Base-by-base conservation (phyloP, 2,329 filamentous ascomycete species). In the Fusarium hainanense region DNA sequence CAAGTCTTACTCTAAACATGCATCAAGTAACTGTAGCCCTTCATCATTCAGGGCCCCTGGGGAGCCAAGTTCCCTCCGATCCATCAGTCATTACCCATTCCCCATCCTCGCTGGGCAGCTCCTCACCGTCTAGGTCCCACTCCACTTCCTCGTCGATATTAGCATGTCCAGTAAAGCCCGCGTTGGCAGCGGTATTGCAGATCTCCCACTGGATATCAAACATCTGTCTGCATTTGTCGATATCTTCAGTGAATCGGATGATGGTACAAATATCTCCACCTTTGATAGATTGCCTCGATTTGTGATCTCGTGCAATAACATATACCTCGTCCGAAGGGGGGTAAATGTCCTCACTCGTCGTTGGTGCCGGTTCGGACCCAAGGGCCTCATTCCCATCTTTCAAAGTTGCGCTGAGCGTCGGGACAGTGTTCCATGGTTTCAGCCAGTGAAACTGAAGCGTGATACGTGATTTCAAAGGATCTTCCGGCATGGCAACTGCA, bases 301-400 rank as follows among this genome's bases (percentile, higher is more conserved):
- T 3, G 16, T 18, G 16, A 5, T 18, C 32, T 11, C 32, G 32
- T 18, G 32, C 32, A 18, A 8, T 34, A 1, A 34, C 10, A 6
- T 34, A 34, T 2, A 8, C 9, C 16, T 34, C 32, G 4, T 34
- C 8, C 2, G 2, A 5, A n/a, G n/a, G n/a, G 16, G 32, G 8
- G 8, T 34, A 34, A 18, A 18, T 34, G 32, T 18, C 32, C 1
- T 34, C 32, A 5, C 32, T 1, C 6, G 32, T 18, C n/a, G n/a
- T n/a, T n/a, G n/a, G n/a, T n/a, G n/a, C n/a, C n/a, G n/a, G n/a
- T n/a, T n/a, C n/a, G n/a, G n/a, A n/a, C n/a, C n/a, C n/a, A n/a
- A n/a, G n/a, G n/a, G n/a, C n/a, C 16, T 34, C 2, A 3, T 6
- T 6, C 0, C 18, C 32, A 18, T 34, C 16, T 2, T 34, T 3